Evolutionary conservation across 1,139 yeast species (phyloP), one percentile per base, ranked within the genome.

Genomic region (Geotrichum australiense): DNA sequence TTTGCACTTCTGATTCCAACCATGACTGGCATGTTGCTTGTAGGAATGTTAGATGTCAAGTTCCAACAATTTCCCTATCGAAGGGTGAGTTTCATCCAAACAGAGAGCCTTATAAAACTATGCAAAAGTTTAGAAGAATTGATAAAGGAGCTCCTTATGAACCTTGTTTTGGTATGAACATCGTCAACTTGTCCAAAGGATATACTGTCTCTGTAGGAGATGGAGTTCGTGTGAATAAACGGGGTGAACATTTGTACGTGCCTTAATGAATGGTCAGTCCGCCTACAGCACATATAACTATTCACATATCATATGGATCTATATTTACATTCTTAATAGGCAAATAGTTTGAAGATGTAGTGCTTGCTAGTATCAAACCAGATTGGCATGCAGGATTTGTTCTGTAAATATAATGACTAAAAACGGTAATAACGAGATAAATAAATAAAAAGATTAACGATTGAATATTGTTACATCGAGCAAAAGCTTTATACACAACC

Each of bases 161-260:
- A 16, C 58, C 67, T 1, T 66, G 65, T 47, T 63, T 69, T 50
- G 73, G 73, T 1, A 55, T 63, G 45, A 65, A 65, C 46, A 48
- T 63, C n/a, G 55, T 65, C 20, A 58, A 62, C 30, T 47, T 50
- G 14, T 57, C 56, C 16, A 35, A 38, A 8, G 63, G 60, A 1
- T 62, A 52, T 40, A 46, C 8, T 1, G 38, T 65, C 4, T 31
- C 45, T 7, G 57, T 57, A 1, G 69, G 68, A 12, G 68, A 64
- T 37, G 35, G 43, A 14, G 46, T 63, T 22, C 15, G 20, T 20
- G 45, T 42, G 15, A 37, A 37, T 15, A 31, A 29, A 27, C 37
- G 45, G 4, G 45, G 42, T 3, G n/a, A 35, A 3, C 45, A 42
- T 28, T 27, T 32, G 10, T 42, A 42, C n/a, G n/a, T n/a, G n/a